A percentile compares a stretch with the other conserved stretches of the same genome.
Evolutionary conservation across 192 early-diverging fungal genomes (phyloP).

Genomic region (Gryganskiella cystojenkinii): DNA sequence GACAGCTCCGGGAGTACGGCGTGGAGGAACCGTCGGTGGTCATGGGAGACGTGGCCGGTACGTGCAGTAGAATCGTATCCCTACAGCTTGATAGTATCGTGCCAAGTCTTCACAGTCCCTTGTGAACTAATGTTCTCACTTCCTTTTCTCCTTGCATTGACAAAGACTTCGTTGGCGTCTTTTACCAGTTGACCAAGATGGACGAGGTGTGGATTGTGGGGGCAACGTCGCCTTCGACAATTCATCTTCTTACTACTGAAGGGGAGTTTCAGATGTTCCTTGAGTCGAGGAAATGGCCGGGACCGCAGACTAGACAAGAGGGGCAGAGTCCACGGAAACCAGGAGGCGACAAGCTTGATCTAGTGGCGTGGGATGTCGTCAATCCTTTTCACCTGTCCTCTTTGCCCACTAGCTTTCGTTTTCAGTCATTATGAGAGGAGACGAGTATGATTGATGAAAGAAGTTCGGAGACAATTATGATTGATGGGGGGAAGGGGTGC

Average conservation of each 20-base stretch:
- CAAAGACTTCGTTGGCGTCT: background rate
- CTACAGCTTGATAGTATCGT: background rate
- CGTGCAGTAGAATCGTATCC: background rate
- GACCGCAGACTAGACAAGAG: too few species aligned
- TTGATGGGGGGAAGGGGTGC: too few species aligned
- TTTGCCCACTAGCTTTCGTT: too few species aligned
- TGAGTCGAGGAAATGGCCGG: too few species aligned
- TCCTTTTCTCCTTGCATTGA: background rate
- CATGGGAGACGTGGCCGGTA: constrained; percentile 3
- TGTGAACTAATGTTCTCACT: background rate
- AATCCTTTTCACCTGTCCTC: too few species aligned
- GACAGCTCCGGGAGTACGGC: background rate
- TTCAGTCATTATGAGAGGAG: too few species aligned
- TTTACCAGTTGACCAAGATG: constrained; percentile 3
- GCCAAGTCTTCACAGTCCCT: background rate
- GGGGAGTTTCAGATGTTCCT: too few species aligned
- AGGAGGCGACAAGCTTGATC: too few species aligned
- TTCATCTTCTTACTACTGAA: background rate
- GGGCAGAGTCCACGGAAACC: too few species aligned
- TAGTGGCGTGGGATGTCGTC: too few species aligned
- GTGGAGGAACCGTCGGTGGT: background rate
- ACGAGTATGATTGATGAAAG: too few species aligned
- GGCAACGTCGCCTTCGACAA: background rate
- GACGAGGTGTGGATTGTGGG: background rate
- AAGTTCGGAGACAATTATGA: too few species aligned